Evolutionary conservation across 2,329 filamentous ascomycete genomes (phyloP).

Genomic region (Ophiostoma novo-ulmi): DNA sequence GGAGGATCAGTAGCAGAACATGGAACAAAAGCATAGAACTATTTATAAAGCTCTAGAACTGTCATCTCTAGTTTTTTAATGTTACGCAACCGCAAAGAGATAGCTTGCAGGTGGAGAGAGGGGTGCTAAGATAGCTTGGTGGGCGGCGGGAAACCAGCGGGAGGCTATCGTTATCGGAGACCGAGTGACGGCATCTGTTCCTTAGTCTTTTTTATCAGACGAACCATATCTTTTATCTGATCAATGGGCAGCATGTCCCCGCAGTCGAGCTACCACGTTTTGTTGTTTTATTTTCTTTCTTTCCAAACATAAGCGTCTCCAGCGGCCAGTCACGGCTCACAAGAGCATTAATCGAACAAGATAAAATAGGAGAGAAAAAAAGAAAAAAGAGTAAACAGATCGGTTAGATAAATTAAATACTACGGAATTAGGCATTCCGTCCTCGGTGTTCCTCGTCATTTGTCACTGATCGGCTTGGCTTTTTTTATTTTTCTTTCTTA

Average conservation of each 20-base stretch:
- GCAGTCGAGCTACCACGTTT: not conserved
- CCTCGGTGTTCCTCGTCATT: not conserved
- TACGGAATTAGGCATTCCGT: not conserved
- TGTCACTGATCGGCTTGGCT: not conserved
- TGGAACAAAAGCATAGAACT: not conserved
- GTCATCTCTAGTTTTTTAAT: not conserved
- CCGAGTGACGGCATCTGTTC: not conserved
- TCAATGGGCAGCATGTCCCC: not conserved
- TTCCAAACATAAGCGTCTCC: not conserved
- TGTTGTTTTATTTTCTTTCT: not conserved
- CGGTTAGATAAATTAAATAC: not conserved
- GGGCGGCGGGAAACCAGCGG: conserved; percentile 8
- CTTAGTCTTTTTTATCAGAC: not conserved
- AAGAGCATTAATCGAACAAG: not conserved
- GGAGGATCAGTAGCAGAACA: not conserved
- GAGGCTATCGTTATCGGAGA: conserved; percentile 18
- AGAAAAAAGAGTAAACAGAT: not conserved
- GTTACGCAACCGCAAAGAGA: conserved; percentile 18
- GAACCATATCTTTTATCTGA: not conserved
- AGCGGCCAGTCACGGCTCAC: not conserved
- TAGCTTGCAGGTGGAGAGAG: conserved; percentile 17
- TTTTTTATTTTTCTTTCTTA: not conserved
- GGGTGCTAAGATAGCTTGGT: conserved; percentile 22
- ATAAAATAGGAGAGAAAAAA: not conserved
- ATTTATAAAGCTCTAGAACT: not conserved